Conservation (phyloP, 2,329 filamentous ascomycete genomes). For the Penicillium expansum region DNA sequence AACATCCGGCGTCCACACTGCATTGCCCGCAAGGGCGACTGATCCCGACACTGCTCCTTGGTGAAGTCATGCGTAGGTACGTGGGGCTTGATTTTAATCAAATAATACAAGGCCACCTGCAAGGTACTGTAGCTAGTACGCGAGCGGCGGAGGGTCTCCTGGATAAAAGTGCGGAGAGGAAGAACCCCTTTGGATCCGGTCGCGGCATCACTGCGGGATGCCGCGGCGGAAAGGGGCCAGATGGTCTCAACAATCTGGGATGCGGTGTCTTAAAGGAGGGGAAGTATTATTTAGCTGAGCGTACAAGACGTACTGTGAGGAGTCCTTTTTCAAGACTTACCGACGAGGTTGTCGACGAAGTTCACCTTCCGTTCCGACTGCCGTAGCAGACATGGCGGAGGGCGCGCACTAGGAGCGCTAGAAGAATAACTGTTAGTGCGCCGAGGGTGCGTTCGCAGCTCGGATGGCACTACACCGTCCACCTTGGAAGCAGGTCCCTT, state of each 20-base stretch:
- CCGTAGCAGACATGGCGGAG: constrained; percentile 73
- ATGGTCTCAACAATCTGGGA: constrained; percentile 97
- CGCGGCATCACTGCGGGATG: constrained; percentile 66
- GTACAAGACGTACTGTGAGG: constrained; percentile 26
- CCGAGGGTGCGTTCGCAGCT: constrained; percentile 53
- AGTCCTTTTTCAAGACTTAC: constrained; percentile 63
- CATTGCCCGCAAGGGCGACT: constrained; percentile 71
- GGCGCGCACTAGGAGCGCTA: constrained; percentile 50
- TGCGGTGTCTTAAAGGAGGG: constrained; percentile 70
- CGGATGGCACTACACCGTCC: constrained; percentile 38
- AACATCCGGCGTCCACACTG: constrained; percentile 98
- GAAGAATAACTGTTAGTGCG: constrained; percentile 53
- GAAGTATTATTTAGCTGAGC: constrained; percentile 25
- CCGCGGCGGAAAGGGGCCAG: constrained; percentile 85
- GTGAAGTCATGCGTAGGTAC: constrained; percentile 81
- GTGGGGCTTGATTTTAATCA: constrained; percentile 89
- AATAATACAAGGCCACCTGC: constrained; percentile 93
- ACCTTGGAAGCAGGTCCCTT: constrained; percentile 31
- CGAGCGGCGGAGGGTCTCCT: constrained; percentile 91
- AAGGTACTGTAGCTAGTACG: constrained; percentile 96
- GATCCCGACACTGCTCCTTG: constrained; percentile 76
- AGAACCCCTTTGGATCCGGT: constrained; percentile 72
- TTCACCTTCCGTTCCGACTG: constrained; percentile 90
- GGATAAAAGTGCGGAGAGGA: constrained; percentile 91
- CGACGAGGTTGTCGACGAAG: constrained; percentile 95